Base-by-base conservation (phyloP, 257 asterid species). In the Solanum appendiculatum region DNA sequence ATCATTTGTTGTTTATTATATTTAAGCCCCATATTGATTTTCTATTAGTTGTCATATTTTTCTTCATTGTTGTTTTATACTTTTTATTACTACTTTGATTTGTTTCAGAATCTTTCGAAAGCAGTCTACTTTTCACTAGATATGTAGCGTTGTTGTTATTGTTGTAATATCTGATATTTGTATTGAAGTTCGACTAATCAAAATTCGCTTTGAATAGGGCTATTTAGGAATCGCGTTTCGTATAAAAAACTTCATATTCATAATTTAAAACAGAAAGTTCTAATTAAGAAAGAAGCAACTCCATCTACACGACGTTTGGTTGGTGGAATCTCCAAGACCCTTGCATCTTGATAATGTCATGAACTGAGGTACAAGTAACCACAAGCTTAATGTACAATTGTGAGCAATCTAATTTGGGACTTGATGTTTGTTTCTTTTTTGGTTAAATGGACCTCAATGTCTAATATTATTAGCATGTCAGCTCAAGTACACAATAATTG, bases 161-260 rank as follows among this genome's bases (percentile, higher is more conserved):
- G 0, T 54, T 9, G 5, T 23, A 60, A 60, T 60, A 25, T 60
- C 14, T 4, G n/a, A 60, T 3, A n/a, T 60, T 10, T 1, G 0
- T 5, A n/a, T n/a, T 9, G 3, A 0, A n/a, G 0, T 31, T 25
- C 3, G 31, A 60, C 29, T 60, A 60, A 23, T n/a, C 7, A 60
- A 60, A 23, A 60, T 60, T 60, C 7, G 4, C 12, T 20, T 21
- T 56, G 8, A n/a, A 60, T 0, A n/a, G 3, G 69, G 16, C 15
- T 16, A n/a, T 60, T 60, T n/a, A n/a, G 29, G 14, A 60, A n/a
- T 60, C 4, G 3, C 1, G 29, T 60, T 60, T 9, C 29, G 23
- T 23, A 60, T 23, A 23, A 60, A 2, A n/a, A 9, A 4, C 7
- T n/a, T n/a, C 7, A n/a, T 60, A 60, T 60, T 0, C 33, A 4